These are phyloP conservation scores for Botrytis aclada DNA, from an alignment of 2,329 filamentous ascomycete genomes.

Conservation along the genomic window DNA sequence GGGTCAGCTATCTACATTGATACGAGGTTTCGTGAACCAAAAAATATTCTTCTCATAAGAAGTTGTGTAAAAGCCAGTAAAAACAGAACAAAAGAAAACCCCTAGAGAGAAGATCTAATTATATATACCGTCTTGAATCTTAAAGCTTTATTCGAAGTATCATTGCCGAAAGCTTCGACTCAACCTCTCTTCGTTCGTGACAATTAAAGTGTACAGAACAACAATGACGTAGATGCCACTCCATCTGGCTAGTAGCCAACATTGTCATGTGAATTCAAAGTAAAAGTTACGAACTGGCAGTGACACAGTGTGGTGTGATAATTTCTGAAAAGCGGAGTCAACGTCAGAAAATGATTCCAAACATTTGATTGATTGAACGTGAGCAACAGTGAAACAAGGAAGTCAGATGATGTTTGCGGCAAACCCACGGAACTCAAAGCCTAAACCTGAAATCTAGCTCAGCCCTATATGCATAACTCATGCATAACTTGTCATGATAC, in stretches of 20 bases:
- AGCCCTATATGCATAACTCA: conserved; percentile 5
- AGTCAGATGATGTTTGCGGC: neutral
- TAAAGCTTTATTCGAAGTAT: neutral
- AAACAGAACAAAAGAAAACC: no score
- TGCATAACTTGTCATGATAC: neutral
- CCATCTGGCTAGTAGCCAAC: neutral
- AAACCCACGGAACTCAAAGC: neutral
- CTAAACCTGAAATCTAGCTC: neutral
- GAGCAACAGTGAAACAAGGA: conserved; percentile 4
- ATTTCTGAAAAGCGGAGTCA: neutral
- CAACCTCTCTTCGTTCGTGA: neutral
- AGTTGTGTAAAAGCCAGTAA: neutral
- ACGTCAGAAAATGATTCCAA: neutral
- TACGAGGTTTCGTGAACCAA: neutral
- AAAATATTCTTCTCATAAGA: no score
- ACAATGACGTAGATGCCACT: neutral
- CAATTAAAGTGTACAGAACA: neutral
- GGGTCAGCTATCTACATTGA: neutral
- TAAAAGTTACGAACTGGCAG: neutral
- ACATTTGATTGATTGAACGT: neutral
- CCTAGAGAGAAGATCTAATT: neutral
- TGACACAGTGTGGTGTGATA: neutral
- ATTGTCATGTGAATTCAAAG: neutral
- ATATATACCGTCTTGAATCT: neutral
- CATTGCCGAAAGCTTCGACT: neutral